Percentiles rank a stretch among this genome's conserved stretches.
phyloP scores from a whole-genome alignment of 2,329 filamentous ascomycete species.

The Talaromyces sp. region DNA sequence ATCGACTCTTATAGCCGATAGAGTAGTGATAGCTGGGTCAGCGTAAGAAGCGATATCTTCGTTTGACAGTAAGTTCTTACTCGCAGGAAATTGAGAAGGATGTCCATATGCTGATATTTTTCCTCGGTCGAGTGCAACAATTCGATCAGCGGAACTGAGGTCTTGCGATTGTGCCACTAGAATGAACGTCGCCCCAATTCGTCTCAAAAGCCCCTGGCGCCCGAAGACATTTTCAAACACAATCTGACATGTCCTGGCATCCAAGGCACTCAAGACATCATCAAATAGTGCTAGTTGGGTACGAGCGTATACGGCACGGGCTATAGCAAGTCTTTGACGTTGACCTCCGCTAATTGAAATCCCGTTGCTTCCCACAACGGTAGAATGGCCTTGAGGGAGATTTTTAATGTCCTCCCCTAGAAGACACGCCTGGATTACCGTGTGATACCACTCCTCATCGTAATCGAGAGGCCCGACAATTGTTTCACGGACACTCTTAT shows the following conservation, averaged over 20 bases:
- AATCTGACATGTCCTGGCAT: constrained; percentile 53
- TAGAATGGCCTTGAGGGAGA: constrained; percentile 70
- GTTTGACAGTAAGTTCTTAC: not conserved
- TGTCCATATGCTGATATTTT: not conserved
- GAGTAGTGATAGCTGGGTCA: not conserved
- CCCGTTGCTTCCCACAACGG: constrained; percentile 64
- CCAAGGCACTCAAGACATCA: constrained; percentile 81
- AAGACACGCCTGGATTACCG: not conserved
- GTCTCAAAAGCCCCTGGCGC: not conserved
- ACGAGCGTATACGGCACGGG: constrained; percentile 77
- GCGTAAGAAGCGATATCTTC: not conserved
- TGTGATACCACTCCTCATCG: constrained; percentile 10
- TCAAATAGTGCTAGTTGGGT: constrained; percentile 65
- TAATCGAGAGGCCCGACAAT: not conserved
- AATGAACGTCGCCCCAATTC: not conserved
- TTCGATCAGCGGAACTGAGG: not conserved
- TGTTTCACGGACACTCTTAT: not conserved
- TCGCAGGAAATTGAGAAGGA: constrained; percentile 16
- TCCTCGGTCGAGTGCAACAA: constrained; percentile 7
- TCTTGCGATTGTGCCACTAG: not conserved
- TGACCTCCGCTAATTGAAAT: constrained; percentile 78
- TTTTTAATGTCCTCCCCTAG: constrained; percentile 9
- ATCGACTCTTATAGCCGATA: not conserved
- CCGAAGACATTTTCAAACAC: constrained; percentile 13
- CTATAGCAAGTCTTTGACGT: constrained; percentile 74